A percentile compares a stretch with the other conserved stretches of the same genome.
phyloP scores from a whole-genome alignment of 2,329 filamentous ascomycete genomes.

The Colletotrichum cordylinicola region DNA sequence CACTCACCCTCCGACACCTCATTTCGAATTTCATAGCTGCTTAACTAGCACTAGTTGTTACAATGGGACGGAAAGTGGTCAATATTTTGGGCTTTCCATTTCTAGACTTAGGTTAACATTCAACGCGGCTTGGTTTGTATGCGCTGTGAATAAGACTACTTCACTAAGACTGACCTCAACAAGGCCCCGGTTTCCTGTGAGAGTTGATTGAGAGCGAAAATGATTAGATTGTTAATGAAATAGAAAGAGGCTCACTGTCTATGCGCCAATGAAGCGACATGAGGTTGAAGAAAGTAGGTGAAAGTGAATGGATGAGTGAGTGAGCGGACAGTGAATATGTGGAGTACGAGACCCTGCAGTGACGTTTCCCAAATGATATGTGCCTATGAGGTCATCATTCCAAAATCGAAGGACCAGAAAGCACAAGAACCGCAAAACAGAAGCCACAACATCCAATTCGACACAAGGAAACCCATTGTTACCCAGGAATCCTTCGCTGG shows the following conservation, averaged over 20 bases:
- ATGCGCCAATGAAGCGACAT: neutral
- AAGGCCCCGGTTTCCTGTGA: neutral
- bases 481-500: neutral
- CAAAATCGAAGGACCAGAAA: neutral
- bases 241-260: neutral
- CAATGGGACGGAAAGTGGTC: neutral
- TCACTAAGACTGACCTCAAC: neutral
- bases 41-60: neutral
- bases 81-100: neutral
- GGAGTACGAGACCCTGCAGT: neutral
- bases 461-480: neutral
- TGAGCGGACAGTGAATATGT: neutral
- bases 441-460: neutral
- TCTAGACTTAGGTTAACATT: neutral
- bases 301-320: neutral
- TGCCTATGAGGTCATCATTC: slow-evolving; percentile 1
- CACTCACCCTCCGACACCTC: neutral
- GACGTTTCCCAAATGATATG: neutral
- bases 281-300: neutral
- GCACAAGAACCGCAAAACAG: no score
- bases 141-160: neutral
- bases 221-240: neutral
- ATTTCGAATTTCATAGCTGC: neutral
- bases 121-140: neutral
- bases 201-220: neutral